Percentiles rank a stretch among this genome's conserved stretches.
Conservation (phyloP, 2,329 filamentous ascomycete species). For the Periconia digitata region DNA sequence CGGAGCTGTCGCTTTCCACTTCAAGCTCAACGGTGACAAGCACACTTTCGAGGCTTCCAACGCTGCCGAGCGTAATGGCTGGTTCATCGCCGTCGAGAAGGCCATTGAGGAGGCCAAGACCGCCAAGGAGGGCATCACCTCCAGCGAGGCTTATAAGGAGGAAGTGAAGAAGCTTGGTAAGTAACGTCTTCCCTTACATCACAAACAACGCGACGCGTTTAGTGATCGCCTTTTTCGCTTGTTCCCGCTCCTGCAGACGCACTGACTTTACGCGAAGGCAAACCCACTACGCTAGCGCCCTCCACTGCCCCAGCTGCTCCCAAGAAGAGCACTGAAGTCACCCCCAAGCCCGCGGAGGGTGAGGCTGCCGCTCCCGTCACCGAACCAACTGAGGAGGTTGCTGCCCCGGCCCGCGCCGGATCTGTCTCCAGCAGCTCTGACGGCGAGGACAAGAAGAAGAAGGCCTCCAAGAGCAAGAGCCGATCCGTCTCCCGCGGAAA, state of each 20-base stretch:
- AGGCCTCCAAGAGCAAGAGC: conserved; percentile 58
- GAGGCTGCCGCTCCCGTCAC: conserved; percentile 21
- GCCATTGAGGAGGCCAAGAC: conserved; percentile 86
- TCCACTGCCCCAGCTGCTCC: conserved; percentile 44
- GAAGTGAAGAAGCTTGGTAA: conserved; percentile 71
- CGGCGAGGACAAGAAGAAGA: conserved; percentile 52
- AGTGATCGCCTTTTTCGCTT: conserved; percentile 31
- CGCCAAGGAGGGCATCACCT: conserved; percentile 69
- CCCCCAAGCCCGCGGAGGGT: conserved; percentile 41
- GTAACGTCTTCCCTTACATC: conserved; percentile 35
- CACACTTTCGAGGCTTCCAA: conserved; percentile 85
- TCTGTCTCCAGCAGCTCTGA: conserved; percentile 45
- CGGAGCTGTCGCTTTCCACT: conserved; percentile 78
- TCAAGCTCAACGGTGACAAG: conserved; percentile 85
- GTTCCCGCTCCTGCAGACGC: conserved; percentile 28
- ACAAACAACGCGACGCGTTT: conserved; percentile 16
- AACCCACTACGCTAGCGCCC: conserved; percentile 44
- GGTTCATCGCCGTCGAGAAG: conserved; percentile 80
- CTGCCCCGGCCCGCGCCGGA: conserved; percentile 39
- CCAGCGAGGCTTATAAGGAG: conserved; percentile 86
- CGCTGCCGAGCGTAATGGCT: conserved; percentile 82
- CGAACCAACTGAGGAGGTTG: conserved; percentile 17
- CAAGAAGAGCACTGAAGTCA: conserved; percentile 53
- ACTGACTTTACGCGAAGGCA: conserved; percentile 44
- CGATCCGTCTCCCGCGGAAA: conserved; percentile 62